A percentile compares a stretch with the other conserved stretches of the same genome.
Conservation (phyloP, 2,329 filamentous ascomycete species). For the Rosellinia necatrix region DNA sequence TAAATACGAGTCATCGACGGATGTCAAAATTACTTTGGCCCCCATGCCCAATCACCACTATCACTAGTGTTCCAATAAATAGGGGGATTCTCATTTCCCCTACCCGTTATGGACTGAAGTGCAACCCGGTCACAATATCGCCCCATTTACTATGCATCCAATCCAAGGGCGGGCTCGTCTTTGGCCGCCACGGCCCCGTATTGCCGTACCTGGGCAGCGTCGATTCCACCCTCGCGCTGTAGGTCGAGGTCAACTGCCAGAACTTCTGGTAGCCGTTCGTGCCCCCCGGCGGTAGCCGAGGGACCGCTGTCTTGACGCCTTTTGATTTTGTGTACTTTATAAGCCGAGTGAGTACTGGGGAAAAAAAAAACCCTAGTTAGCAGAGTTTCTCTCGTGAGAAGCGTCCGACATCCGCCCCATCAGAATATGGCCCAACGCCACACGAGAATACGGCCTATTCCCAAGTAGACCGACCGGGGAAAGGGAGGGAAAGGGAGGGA, state of each 20-base stretch:
- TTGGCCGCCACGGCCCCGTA: conserved; percentile 26
- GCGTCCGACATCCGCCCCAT: too few species aligned
- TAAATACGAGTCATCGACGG: too few species aligned
- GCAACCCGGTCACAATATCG: conserved; percentile 21
- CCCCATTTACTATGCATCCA: conserved; percentile 22
- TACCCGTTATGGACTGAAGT: conserved; percentile 18
- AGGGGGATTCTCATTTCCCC: too few species aligned
- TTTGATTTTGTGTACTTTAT: conserved; percentile 54
- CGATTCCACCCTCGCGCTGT: conserved; percentile 7
- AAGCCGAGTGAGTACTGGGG: conserved; percentile 51
- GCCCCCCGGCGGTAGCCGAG: conserved; percentile 44
- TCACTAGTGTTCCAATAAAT: too few species aligned
- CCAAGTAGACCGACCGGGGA: neutral
- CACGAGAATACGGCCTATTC: too few species aligned
- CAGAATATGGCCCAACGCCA: too few species aligned
- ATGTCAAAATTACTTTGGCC: too few species aligned
- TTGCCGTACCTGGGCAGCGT: conserved; percentile 22
- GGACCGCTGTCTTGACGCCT: conserved; percentile 48
- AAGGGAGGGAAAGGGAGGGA: neutral
- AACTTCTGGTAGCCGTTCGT: conserved; percentile 14
- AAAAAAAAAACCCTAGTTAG: neutral
- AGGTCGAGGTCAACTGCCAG: conserved; percentile 28
- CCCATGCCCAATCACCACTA: too few species aligned
- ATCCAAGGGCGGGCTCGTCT: conserved; percentile 20
- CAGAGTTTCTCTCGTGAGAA: neutral